A percentile compares a stretch with the other conserved stretches of the same genome.
Evolutionary conservation across 2,329 filamentous ascomycete genomes (phyloP).

Genomic region (Nannizziopsis barbatae): DNA sequence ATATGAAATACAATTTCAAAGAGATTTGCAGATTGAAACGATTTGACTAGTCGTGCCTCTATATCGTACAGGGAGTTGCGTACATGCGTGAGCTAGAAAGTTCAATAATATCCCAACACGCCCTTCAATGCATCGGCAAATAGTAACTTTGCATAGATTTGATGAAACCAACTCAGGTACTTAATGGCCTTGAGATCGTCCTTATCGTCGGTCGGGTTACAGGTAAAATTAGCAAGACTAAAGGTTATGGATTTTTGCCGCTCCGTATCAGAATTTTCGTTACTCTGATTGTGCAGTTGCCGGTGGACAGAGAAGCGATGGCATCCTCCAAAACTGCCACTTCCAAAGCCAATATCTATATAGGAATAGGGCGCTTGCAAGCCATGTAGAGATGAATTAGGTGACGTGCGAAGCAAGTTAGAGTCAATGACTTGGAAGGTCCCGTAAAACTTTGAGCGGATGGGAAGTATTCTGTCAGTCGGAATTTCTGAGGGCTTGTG

Average conservation of each 20-base stretch:
- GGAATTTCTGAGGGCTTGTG: constrained; percentile 9
- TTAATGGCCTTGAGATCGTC: neutral
- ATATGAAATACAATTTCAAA: constrained; percentile 3
- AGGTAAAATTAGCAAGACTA: constrained; percentile 9
- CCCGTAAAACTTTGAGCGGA: constrained; percentile 11
- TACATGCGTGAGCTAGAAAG: neutral
- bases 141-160: constrained; percentile 7
- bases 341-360: constrained; percentile 12
- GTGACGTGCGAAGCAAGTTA: neutral
- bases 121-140: constrained; percentile 10
- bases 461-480: constrained; percentile 5
- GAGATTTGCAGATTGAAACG: neutral
- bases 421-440: constrained; percentile 11
- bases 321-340: constrained; percentile 9
- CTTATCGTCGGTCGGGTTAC: constrained; percentile 8
- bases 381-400: neutral
- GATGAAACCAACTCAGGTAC: constrained; percentile 9
- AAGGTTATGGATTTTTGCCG: constrained; percentile 7
- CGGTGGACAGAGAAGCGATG: constrained; percentile 12
- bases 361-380: constrained; percentile 1
- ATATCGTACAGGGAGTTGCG: neutral
- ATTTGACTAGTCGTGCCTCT: neutral
- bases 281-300: neutral
- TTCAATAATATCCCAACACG: constrained; percentile 3
- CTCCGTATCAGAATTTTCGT: neutral